Base-by-base conservation (phyloP, 2,329 filamentous ascomycete genomes). In the Xylariaceae sp. region DNA sequence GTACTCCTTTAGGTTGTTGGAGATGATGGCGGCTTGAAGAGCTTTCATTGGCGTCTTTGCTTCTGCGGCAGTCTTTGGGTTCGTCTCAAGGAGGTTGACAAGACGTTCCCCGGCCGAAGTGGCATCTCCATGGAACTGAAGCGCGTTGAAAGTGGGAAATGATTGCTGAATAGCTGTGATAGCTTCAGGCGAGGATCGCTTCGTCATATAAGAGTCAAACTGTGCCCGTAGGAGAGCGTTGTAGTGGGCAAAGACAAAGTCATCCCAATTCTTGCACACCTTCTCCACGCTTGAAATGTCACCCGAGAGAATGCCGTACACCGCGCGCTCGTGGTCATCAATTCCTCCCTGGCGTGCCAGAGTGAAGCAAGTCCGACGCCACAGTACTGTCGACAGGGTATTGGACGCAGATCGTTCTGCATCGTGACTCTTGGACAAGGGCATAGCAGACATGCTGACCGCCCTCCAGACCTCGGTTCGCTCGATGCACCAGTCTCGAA, bases 391-490 rank as follows among this genome's bases (percentile, higher is more conserved):
- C 0, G 74, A 66, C 19, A 59, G 54, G 1, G 65, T 60, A 40
- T 69, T 61, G 32, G 55, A 54, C 22, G 63, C 59, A 2, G 62
- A 58, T 11, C 57, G 46, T 11, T 59, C 51, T 29, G 68, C 61
- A 21, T 62, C 59, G 21, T 69, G 67, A 9, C 54, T 52, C 33
- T 64, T 67, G 11, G 72, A 67, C 22, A 80, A 63, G n/a, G 78
- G 73, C 40, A 83, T 65, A 13, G 82, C 83, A 15, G 84, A 85
- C 50, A 96, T 74, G 39, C 83, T 84, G 22, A 90, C 73, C 26
- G 87, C 87, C 41, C 90, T 79, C 90, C 90, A 98, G 40, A 80
- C 75, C 61, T 96, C 89, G 8, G 86, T 85, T 38, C 84, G 75
- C 49, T 90, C 83, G 29, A 81, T 67, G 50, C 88, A 94, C 86